A percentile compares a stretch with the other conserved stretches of the same genome.
Evolutionary conservation across 495 filamentous ascomycete genomes (phyloP).

Genomic region (Penicillium cosmopolitanum): DNA sequence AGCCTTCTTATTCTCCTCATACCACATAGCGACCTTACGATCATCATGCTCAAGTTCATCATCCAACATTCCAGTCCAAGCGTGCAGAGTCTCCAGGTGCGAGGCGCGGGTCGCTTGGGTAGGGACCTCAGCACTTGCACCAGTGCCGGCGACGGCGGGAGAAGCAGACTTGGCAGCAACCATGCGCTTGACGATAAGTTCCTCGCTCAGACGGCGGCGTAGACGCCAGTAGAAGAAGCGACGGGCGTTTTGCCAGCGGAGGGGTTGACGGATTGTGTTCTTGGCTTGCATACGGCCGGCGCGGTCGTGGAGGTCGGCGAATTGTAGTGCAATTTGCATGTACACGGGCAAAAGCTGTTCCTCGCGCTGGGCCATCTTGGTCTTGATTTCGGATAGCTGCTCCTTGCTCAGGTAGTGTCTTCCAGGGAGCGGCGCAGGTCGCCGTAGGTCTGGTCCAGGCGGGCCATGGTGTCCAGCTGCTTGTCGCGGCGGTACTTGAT

Average conservation of each 20-base stretch:
- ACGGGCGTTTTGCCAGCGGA: conserved; percentile 86
- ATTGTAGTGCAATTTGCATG: conserved; percentile 88
- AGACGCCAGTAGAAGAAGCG: conserved; percentile 99
- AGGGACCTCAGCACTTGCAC: conserved; percentile 14
- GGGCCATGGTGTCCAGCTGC: conserved; percentile 97
- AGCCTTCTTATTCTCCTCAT: conserved; percentile 89
- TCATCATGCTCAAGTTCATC: conserved; percentile 73
- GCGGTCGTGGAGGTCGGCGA: conserved; percentile 96
- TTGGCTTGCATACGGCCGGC: conserved; percentile 98
- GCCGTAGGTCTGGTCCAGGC: conserved; percentile 82
- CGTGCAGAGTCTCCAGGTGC: conserved; percentile 69
- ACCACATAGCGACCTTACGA: conserved; percentile 87
- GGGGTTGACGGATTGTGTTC: conserved; percentile 80
- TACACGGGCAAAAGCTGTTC: conserved; percentile 89
- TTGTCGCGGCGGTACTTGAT: conserved; percentile 98
- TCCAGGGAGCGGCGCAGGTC: conserved; percentile 76
- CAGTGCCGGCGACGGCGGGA: conserved; percentile 44
- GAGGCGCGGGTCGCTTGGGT: conserved; percentile 47
- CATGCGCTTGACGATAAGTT: conserved; percentile 92
- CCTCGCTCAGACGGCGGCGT: conserved; percentile 93
- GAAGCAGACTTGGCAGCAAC: conserved; percentile 51
- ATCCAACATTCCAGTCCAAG: conserved; percentile 74
- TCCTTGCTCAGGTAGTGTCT: conserved; percentile 72
- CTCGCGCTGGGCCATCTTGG: conserved; percentile 85
- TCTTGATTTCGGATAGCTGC: conserved; percentile 76